Evolutionary conservation across 2,329 filamentous ascomycete species (phyloP).

Genomic region (Paecilomyces dactylethromorphus): DNA sequence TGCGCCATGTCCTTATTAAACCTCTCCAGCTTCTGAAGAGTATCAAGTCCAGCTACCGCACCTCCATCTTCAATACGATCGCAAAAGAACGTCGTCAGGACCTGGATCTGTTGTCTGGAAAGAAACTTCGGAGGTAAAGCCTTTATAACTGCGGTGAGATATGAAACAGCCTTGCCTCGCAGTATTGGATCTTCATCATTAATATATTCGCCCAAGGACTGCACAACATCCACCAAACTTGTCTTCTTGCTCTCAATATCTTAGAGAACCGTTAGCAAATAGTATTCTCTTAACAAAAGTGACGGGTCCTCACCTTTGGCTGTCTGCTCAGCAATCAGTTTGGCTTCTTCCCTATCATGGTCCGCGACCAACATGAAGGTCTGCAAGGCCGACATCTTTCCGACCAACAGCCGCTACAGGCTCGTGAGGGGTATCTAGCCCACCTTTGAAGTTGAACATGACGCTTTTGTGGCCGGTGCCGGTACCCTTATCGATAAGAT

Average conservation of each 20-base stretch:
- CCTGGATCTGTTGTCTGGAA: slow-evolving; percentile 55
- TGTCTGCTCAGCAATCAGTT: slow-evolving; percentile 36
- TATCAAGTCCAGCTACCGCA: slow-evolving; percentile 52
- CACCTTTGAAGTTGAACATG: slow-evolving; percentile 7
- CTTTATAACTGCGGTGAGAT: slow-evolving; percentile 37
- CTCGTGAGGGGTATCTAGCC: slow-evolving; percentile 5
- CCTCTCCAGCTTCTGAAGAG: slow-evolving; percentile 53
- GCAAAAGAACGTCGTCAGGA: slow-evolving; percentile 58
- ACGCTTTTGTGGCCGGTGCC: slow-evolving; percentile 12
- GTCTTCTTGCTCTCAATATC: slow-evolving; percentile 54
- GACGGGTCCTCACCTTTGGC: slow-evolving; percentile 35
- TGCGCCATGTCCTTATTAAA: slow-evolving; percentile 53
- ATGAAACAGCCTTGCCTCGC: slow-evolving; percentile 51
- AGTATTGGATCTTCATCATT: slow-evolving; percentile 58
- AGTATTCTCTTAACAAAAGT: background rate
- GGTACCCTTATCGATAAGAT: slow-evolving; percentile 26
- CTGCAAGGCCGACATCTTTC: slow-evolving; percentile 42
- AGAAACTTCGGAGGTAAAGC: slow-evolving; percentile 50
- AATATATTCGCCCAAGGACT: slow-evolving; percentile 60
- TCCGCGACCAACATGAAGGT: slow-evolving; percentile 43
- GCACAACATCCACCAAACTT: slow-evolving; percentile 56
- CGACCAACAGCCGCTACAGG: slow-evolving; percentile 3
- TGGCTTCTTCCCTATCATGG: slow-evolving; percentile 40
- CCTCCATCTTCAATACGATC: slow-evolving; percentile 59
- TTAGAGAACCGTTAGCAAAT: slow-evolving; percentile 17